These are phyloP conservation scores for Neofusicoccum umdonicola DNA, from an alignment of 2,329 filamentous ascomycete species.

Conservation along the genomic window DNA sequence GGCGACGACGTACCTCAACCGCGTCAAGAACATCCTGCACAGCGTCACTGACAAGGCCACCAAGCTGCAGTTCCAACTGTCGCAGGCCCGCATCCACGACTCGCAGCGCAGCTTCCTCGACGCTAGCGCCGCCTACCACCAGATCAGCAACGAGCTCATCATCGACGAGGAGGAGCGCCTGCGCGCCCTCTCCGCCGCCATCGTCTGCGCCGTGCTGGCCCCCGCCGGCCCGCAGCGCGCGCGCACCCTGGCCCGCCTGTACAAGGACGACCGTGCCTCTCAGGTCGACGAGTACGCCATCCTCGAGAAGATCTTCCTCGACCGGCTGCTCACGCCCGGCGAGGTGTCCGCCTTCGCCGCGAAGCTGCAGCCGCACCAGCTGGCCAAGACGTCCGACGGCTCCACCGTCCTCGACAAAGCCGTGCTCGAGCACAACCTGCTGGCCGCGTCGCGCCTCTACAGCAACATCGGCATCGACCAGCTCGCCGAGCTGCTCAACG, in stretches of 20 bases:
- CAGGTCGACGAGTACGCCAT: conserved; percentile 80
- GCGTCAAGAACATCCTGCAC: conserved; percentile 89
- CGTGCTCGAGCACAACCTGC: conserved; percentile 92
- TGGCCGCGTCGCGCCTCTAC: conserved; percentile 68
- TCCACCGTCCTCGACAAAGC: conserved; percentile 90
- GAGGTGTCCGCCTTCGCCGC: conserved; percentile 86
- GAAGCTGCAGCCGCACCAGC: conserved; percentile 79
- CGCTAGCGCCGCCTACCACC: conserved; percentile 83
- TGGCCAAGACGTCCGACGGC: conserved; percentile 85
- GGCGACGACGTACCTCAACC: conserved; percentile 87
- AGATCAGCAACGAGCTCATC: conserved; percentile 72
- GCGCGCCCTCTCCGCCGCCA: conserved; percentile 79
- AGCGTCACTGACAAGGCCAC: conserved; percentile 71
- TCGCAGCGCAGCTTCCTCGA: conserved; percentile 85
- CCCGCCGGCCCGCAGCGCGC: conserved; percentile 85
- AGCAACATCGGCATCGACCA: conserved; percentile 59
- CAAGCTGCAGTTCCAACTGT: conserved; percentile 82
- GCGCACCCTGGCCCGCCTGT: conserved; percentile 75
- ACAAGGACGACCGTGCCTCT: conserved; percentile 84
- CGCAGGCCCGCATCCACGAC: conserved; percentile 89
- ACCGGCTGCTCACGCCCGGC: conserved; percentile 74
- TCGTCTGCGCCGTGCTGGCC: conserved; percentile 88
- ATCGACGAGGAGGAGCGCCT: conserved; percentile 86
- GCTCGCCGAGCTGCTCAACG: conserved; percentile 72
- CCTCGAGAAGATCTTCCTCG: conserved; percentile 95